Evolutionary conservation across 2,329 filamentous ascomycete species (phyloP).

Genomic region (Rugonectria rugulosa): DNA sequence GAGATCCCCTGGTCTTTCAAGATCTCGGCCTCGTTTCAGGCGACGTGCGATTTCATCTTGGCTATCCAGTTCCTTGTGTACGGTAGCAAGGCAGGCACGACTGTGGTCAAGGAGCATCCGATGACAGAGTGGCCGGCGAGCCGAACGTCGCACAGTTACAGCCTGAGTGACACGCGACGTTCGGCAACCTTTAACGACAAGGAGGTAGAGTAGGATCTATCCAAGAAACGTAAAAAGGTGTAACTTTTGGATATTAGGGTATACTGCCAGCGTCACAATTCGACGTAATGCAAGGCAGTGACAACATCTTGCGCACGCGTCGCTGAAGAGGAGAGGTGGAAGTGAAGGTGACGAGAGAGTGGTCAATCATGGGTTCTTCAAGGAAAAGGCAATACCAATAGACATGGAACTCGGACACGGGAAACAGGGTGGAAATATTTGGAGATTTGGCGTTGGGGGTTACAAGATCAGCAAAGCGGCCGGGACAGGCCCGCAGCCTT

Average conservation of each 20-base stretch:
- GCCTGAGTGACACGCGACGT: conserved; percentile 49
- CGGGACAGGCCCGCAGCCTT: not conserved
- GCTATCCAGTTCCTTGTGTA: conserved; percentile 79
- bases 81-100: conserved; percentile 61
- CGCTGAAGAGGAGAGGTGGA: not conserved
- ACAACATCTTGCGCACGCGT: conserved; percentile 6
- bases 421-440: not conserved
- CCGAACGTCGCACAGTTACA: conserved; percentile 42
- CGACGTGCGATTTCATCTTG: conserved; percentile 75
- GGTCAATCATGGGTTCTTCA: not conserved
- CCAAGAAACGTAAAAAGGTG: conserved; percentile 14
- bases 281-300: conserved; percentile 2
- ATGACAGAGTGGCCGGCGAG: conserved; percentile 45
- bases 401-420: conserved; percentile 5
- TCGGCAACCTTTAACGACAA: conserved; percentile 48
- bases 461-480: not conserved
- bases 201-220: conserved; percentile 36
- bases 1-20: conserved; percentile 82
- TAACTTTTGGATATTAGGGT: conserved; percentile 20
- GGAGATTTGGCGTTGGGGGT: conserved; percentile 14
- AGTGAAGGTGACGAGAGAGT: not conserved
- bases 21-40: conserved; percentile 82
- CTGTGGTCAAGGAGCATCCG: conserved; percentile 47
- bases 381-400: not conserved
- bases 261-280: conserved; percentile 15